Conservation (phyloP, 805 yeast species). For the Candida michaelii region DNA sequence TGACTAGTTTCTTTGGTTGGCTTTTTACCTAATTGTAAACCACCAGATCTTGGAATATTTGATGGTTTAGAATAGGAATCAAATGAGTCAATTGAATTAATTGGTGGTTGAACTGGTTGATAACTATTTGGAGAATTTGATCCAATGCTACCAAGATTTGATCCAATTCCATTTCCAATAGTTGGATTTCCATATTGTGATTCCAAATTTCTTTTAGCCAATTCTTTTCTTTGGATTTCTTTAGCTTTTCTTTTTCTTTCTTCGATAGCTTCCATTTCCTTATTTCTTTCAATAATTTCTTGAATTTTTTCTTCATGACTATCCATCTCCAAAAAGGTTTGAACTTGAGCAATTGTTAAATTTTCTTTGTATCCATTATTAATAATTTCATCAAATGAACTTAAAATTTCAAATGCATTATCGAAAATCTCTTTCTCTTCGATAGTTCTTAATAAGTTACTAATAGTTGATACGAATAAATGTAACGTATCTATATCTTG, state of each 20-base stretch:
- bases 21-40: constrained; percentile 74
- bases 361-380: constrained; percentile 89
- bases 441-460: constrained; percentile 64
- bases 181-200: constrained; percentile 29
- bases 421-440: constrained; percentile 83
- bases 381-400: constrained; percentile 93
- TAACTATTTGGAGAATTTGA: constrained; percentile 12
- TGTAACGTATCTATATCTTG: constrained; percentile 94
- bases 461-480: constrained; percentile 77
- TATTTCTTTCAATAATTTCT: constrained; percentile 94
- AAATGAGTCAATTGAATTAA: constrained; percentile 9
- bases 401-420: constrained; percentile 82
- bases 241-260: constrained; percentile 95
- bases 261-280: constrained; percentile 95
- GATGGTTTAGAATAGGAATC: constrained; percentile 7
- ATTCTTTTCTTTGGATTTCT: constrained; percentile 79
- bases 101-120: constrained; percentile 26
- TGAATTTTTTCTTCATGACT: constrained; percentile 98
- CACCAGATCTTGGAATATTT: constrained; percentile 38
- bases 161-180: background rate
- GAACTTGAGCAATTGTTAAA: constrained; percentile 75
- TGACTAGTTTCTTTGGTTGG: constrained; percentile 31
- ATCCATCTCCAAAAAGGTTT: constrained; percentile 93
- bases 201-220: constrained; percentile 62
- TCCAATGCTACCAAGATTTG: background rate